Conservation (phyloP, 148 eudicot genomes). For the Rhododendron griersonianum region DNA sequence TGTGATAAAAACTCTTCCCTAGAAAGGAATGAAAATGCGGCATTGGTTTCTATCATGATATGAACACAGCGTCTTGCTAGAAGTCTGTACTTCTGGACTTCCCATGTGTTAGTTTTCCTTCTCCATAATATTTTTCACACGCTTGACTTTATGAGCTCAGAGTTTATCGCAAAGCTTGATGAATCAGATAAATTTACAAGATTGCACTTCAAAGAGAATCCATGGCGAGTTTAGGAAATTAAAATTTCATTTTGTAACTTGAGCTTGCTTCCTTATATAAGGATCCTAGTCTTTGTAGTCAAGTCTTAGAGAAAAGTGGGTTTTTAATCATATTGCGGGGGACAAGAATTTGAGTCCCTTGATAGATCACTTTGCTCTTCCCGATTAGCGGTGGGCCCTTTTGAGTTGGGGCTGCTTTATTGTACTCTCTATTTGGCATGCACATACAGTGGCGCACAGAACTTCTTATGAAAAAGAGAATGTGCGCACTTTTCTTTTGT, state of each 20-base stretch:
- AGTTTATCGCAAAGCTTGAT: neutral
- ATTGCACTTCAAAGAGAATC: neutral
- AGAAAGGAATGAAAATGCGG: neutral
- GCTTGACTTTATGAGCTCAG: neutral
- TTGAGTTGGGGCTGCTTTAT: neutral
- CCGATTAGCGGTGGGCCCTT: neutral
- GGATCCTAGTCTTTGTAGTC: neutral
- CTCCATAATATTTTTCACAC: neutral
- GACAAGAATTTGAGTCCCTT: neutral
- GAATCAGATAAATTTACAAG: neutral
- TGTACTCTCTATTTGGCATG: neutral
- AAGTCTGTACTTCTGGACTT: neutral
- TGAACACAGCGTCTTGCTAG: neutral
- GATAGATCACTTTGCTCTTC: neutral
- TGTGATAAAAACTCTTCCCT: neutral
- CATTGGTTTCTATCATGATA: neutral
- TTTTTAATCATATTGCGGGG: neutral
- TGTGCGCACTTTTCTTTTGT: neutral
- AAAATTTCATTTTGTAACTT: neutral
- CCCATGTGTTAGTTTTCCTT: neutral
- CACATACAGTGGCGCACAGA: too few relatives aligned
- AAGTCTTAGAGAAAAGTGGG: neutral
- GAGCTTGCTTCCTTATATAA: neutral
- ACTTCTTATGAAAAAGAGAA: neutral
- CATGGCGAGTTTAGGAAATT: neutral